A percentile compares a stretch with the other conserved stretches of the same genome.
phyloP scores from a whole-genome alignment of 768 basidiomycete genomes.

The Calvatia gigantea region DNA sequence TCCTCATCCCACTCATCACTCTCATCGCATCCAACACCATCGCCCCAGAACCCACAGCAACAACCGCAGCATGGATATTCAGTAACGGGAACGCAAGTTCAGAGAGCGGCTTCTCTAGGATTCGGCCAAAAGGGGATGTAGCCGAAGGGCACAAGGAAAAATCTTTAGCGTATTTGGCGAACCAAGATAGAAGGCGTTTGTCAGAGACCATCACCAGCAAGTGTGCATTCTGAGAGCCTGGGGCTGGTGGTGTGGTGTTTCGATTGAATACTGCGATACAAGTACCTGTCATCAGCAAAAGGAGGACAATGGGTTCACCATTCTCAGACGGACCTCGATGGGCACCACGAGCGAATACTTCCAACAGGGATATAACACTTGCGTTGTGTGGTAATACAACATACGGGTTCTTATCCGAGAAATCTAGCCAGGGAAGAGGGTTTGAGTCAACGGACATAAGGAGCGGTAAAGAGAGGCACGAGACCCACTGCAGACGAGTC shows the following conservation, averaged over 20 bases:
- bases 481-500: slow-evolving; percentile 71
- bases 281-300: not conserved
- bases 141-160: slow-evolving; percentile 21
- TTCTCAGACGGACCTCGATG: slow-evolving; percentile 56
- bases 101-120: slow-evolving; percentile 51
- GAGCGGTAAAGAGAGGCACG: not conserved
- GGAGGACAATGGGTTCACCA: not conserved
- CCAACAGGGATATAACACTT: slow-evolving; percentile 57
- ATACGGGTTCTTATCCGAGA: slow-evolving; percentile 83
- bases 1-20: slow-evolving; percentile 81
- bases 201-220: slow-evolving; percentile 78
- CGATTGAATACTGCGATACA: not conserved
- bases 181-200: slow-evolving; percentile 66
- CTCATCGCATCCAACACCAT: slow-evolving; percentile 79
- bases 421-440: slow-evolving; percentile 43
- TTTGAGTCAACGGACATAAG: not conserved
- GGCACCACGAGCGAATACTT: slow-evolving; percentile 64
- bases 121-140: slow-evolving; percentile 30
- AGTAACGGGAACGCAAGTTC: slow-evolving; percentile 62
- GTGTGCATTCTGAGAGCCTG: slow-evolving; percentile 27
- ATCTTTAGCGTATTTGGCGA: slow-evolving; percentile 49
- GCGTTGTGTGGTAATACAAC: slow-evolving; percentile 61
- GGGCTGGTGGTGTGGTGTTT: not conserved
- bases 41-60: slow-evolving; percentile 57
- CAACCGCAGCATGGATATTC: slow-evolving; percentile 57